phyloP scores from a whole-genome alignment of 495 filamentous ascomycete genomes.

The Parachaetomium inaequale region DNA sequence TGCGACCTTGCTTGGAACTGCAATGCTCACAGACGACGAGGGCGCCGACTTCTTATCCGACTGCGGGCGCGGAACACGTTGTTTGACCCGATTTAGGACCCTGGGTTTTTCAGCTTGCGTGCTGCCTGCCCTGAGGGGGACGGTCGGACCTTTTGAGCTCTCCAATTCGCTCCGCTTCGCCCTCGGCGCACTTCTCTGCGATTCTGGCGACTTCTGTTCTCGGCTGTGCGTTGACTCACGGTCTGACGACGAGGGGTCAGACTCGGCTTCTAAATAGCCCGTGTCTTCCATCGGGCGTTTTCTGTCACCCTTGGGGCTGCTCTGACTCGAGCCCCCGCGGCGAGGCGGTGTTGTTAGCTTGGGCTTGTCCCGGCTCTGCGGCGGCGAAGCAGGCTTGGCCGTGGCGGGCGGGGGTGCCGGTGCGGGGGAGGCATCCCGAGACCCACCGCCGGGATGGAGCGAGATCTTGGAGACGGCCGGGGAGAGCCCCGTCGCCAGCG shows the following conservation, averaged over 20 bases:
- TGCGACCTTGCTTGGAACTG: background rate
- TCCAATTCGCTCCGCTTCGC: slow-evolving; percentile 14
- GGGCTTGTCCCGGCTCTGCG: background rate
- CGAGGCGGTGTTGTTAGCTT: background rate
- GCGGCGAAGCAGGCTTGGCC: slow-evolving; percentile 15
- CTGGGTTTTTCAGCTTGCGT: slow-evolving; percentile 20
- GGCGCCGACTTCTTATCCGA: slow-evolving; percentile 12
- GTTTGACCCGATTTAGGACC: slow-evolving; percentile 5
- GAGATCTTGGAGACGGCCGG: slow-evolving; percentile 29
- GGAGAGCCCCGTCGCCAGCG: slow-evolving; percentile 30
- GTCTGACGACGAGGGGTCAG: slow-evolving; percentile 4
- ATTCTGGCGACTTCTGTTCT: slow-evolving; percentile 13
- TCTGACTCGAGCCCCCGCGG: background rate
- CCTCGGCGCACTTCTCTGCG: slow-evolving; percentile 16
- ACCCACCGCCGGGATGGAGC: slow-evolving; percentile 13
- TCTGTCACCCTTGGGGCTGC: background rate
- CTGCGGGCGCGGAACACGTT: background rate
- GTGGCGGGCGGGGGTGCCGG: slow-evolving; percentile 3
- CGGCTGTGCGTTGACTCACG: slow-evolving; percentile 16
- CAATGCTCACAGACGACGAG: background rate
- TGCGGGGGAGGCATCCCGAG: slow-evolving; percentile 6
- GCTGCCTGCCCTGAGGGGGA: slow-evolving; percentile 8
- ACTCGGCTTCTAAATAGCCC: slow-evolving; percentile 17
- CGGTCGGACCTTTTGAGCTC: slow-evolving; percentile 22
- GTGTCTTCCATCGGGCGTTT: slow-evolving; percentile 15